These are phyloP conservation scores for Plectranthus barbatus DNA, from an alignment of 257 asterid genomes.

Conservation along the genomic window DNA sequence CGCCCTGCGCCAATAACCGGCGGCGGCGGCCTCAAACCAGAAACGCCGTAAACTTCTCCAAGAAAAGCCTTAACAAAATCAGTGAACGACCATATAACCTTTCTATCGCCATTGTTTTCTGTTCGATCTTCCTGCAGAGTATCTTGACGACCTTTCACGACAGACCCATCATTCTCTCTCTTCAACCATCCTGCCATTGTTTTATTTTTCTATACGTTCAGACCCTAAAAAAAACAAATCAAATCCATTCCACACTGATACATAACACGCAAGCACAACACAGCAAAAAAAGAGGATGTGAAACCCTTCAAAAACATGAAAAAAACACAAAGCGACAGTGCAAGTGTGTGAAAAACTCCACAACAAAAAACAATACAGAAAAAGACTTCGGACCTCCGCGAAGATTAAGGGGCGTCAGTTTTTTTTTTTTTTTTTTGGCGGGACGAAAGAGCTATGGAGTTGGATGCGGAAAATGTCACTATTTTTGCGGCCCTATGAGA, in stretches of 20 bases:
- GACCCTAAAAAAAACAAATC: constrained; percentile 40
- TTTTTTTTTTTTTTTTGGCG: constrained; percentile 29
- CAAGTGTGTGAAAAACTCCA: constrained; percentile 6
- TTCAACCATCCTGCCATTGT: constrained; percentile 63
- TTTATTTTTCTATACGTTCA: constrained; percentile 25
- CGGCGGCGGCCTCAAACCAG: constrained; percentile 42
- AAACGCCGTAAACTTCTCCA: constrained; percentile 21
- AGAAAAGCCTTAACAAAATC: constrained; percentile 26
- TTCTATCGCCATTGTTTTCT: background rate
- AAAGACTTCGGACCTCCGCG: constrained; percentile 7
- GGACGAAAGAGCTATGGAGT: constrained; percentile 14
- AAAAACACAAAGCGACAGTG: constrained; percentile 8
- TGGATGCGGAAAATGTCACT: background rate
- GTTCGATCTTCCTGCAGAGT: constrained; percentile 3
- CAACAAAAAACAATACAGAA: background rate
- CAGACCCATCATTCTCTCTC: constrained; percentile 37
- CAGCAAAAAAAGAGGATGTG: background rate
- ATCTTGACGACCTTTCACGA: constrained; percentile 25
- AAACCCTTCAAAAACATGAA: background rate
- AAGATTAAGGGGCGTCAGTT: background rate
- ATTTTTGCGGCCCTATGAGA: constrained; percentile 17
- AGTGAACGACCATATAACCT: constrained; percentile 24
- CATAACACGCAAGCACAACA: background rate
- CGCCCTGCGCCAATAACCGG: constrained; percentile 49
- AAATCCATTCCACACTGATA: constrained; percentile 6